Base-by-base conservation (phyloP, 768 basidiomycete genomes). In the Exidia glandulosa region DNA sequence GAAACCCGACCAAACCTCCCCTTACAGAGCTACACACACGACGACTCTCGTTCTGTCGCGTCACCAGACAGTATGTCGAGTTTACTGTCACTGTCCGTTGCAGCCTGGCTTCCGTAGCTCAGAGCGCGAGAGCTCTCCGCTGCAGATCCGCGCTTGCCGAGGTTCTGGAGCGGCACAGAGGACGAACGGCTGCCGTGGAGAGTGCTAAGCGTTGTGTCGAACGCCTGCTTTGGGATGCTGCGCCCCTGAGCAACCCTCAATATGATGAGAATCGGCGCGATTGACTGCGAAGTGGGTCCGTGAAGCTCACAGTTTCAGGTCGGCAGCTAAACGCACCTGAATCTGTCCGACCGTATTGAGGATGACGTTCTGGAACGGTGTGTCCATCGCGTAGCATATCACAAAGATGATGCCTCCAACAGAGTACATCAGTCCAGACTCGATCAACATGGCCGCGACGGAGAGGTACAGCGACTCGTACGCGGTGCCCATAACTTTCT, bases 351-450 rank as follows among this genome's bases (percentile, higher is more conserved):
- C 48, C 23, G 69, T 54, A 27, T 68, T 45, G n/a, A 77, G 64
- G 16, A 73, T 65, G 3, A 73, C 62, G 59, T 74, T 74, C 23
- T 66, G 65, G 23, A 73, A 3, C 9, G 68, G 67, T 55, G 61
- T 66, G 56, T 68, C 59, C 1, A 64, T 29, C 1, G 67, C 69
- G 47, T 68, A 72, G 1, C 69, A 56, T 12, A 74, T 34, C 30
- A 77, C 61, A 60, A 73, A 76, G 19, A 73, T 47, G 7, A 73
- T 33, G 10, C 63, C 66, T 29, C 69, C 60, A 2, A 63, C 41
- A 0, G 69, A 56, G 57, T 73, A 74, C 19, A 70, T 36, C 1
- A 68, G 61, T 2, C 74, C 72, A 9, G 72, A 73, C 57, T 77
- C 75, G 61, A 77, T 60, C 27, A 75, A 56, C 68, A 76, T 74